Base-by-base conservation (phyloP, 2,329 filamentous ascomycete species). In the Botrytis fragariae region DNA sequence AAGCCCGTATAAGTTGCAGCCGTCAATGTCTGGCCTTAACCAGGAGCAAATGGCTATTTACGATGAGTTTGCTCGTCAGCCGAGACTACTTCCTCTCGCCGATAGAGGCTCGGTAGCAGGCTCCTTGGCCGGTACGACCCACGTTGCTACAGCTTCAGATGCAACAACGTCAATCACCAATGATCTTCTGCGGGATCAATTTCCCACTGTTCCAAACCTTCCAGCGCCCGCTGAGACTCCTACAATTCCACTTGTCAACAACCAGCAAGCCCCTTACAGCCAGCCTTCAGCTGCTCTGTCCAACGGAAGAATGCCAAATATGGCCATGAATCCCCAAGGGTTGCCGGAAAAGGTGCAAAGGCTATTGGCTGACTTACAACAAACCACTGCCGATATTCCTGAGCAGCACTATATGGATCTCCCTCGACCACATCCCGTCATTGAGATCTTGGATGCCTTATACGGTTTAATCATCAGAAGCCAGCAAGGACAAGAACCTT, bases 31-130 rank as follows among this genome's bases (percentile, higher is more conserved):
- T 69, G 95, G 95, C 7, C 84, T 99, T 69, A 98, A 97, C 79
- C 87, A 92, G 37, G 94, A 98, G 79, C 96, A 99, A 80, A 89
- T 98, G 85, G 93, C 93, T 18, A 97, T 99, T 39, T 99, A 99
- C 80, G 95, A 98, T 79, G 95, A 98, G 76, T 99, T 99, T 82
- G 94, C 93, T 16, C 88, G 94, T 72, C 94, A 97, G 81, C 91
- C 93, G 42, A 91, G 94, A 72, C 88, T 87, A 80, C 81, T 86
- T 75, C 48, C 71, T 29, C 45, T 69, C 29, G 48, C 51, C 9
- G 71, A 72, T 10, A 72, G 71, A 32, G 29, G 70, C 45, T 72
- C 70, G 9, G 48, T 59, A 44, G 70, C 59, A 67, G 71, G 71
- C 25, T 82, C 90, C 84, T 80, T 86, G 80, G 80, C 89, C 82